A percentile compares a stretch with the other conserved stretches of the same genome.
Evolutionary conservation across 2,329 filamentous ascomycete genomes (phyloP).

Genomic region (Coniosporium tulheliwenetii): DNA sequence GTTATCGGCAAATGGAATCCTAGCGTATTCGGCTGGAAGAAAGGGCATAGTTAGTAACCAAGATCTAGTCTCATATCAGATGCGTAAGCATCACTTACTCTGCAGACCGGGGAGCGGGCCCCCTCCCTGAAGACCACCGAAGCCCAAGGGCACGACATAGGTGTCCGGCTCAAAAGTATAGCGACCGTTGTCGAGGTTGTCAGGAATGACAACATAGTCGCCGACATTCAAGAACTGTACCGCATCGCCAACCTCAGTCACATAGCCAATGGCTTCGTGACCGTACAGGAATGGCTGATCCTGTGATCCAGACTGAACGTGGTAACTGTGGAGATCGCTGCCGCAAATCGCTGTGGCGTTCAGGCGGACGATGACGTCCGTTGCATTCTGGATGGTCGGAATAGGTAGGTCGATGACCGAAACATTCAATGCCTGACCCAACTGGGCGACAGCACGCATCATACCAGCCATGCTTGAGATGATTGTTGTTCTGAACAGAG

Average conservation of each 20-base stretch:
- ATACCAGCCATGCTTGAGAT: too few relatives aligned
- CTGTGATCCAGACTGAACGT: slow-evolving; percentile 14
- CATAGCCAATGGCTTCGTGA: slow-evolving; percentile 15
- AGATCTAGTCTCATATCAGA: too few relatives aligned
- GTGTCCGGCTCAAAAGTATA: neutral
- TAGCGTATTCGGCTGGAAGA: slow-evolving; percentile 4
- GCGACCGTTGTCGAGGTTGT: slow-evolving; percentile 3
- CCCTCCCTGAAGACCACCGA: too few relatives aligned
- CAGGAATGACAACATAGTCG: slow-evolving; percentile 14
- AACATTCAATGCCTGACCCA: slow-evolving; percentile 12
- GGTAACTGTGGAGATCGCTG: slow-evolving; percentile 17
- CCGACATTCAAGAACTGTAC: slow-evolving; percentile 10
- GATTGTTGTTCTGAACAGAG: too few relatives aligned
- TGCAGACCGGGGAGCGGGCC: too few relatives aligned
- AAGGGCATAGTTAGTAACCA: too few relatives aligned
- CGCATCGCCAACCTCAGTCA: slow-evolving; percentile 12
- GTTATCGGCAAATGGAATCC: slow-evolving; percentile 4
- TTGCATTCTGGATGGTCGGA: slow-evolving; percentile 6
- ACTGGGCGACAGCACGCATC: slow-evolving; percentile 15
- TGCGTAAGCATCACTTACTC: too few relatives aligned
- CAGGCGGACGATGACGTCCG: slow-evolving; percentile 6
- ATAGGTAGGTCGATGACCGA: slow-evolving; percentile 9
- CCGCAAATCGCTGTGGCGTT: slow-evolving; percentile 13
- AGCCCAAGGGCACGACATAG: neutral
- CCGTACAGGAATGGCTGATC: slow-evolving; percentile 13